Evolutionary conservation across 163 green algal genomes (phyloP), one percentile per base, ranked within the genome.

Genomic region (Picocystis sp.): DNA sequence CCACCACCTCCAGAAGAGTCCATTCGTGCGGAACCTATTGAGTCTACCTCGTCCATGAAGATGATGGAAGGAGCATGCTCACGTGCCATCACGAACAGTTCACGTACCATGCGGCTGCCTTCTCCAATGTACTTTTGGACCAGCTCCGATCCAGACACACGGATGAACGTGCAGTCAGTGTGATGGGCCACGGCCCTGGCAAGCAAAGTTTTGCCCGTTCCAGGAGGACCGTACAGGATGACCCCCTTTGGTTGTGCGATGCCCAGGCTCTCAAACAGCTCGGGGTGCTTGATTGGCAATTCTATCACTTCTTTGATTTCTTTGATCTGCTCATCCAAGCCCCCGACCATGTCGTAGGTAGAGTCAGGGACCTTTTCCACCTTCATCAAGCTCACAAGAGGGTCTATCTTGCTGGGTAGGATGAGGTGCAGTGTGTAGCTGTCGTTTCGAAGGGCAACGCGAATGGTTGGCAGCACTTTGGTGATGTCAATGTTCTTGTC

Each of bases 241-340:
- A 54, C 47, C 3, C 47, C 47, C 80, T 98, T 98, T 12, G 89
- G 89, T 61, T 98, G 89, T 33, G 89, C 89, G 24, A 98, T 92
- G 38, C 89, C 89, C 15, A 98, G 71, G 29, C 74, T 82, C 67
- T 98, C 89, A 72, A 98, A 98, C 51, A 98, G 80, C 72, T 98
- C 89, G 14, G 89, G 89, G 60, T 98, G 89, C 76, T 95, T 96
- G 63, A 98, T 86, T 13, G 89, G 89, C 44, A 98, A 74, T 79
- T 98, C 89, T 43, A 98, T 96, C 21, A 98, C 86, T 68, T 99
- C 91, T 66, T 99, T 99, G 74, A 99, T 96, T 70, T 99, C 91
- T 74, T 98, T 97, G 64, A 95, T 93, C 69, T 94, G 91, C 76
- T 97, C 82, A 66, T 99, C 91, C 47, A 94, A 74, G 1, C 91